Base-by-base conservation (phyloP, 2,329 filamentous ascomycete genomes). In the Tolypocladium inflatum region DNA sequence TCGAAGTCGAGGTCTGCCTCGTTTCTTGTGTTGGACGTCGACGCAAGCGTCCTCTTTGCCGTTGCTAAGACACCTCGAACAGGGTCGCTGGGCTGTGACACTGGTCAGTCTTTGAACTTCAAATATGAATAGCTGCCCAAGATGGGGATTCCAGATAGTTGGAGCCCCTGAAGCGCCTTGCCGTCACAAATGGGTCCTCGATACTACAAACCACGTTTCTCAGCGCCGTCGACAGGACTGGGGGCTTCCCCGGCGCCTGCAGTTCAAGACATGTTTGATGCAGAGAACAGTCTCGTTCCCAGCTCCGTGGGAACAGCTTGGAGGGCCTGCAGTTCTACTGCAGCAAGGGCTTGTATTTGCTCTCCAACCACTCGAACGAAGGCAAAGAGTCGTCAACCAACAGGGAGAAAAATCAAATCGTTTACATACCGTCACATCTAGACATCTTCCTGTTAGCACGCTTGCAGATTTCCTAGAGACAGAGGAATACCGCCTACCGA, bases 21-120 rank as follows among this genome's bases (percentile, higher is more conserved):
- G 79, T 71, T 93, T 94, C 73, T 93, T 94, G 73, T 94, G 90
- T 67, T 91, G 87, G 39, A 94, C 89, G 71, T 94, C 90, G 65
- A 90, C 79, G 68, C 90, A 94, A 9, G 86, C 80, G 59, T 91
- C 88, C 77, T 93, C 80, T 66, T 93, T 94, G 60, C 88, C 88
- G 67, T 90, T 90, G 65, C 84, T 84, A 39, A 88, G 76, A 69
- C 90, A 94, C 68, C 90, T 82, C 35, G 87, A 86, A 68, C 90
- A 94, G 35, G 90, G 90, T 58, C 90, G 81, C 71, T 90, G 87
- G 55, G 88, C 85, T 88, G 68, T 67, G 19, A 13, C 10, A 59
- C 35, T 50, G 21, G 71, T 79, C 66, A 77, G 74, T 67, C 59
- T 48, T 48, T 13, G 53, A 15, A 23, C 33, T 5, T 11, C n/a